Base-by-base conservation (phyloP, 352 stramenopile genomes). In the Aphanomyces stellatus region DNA sequence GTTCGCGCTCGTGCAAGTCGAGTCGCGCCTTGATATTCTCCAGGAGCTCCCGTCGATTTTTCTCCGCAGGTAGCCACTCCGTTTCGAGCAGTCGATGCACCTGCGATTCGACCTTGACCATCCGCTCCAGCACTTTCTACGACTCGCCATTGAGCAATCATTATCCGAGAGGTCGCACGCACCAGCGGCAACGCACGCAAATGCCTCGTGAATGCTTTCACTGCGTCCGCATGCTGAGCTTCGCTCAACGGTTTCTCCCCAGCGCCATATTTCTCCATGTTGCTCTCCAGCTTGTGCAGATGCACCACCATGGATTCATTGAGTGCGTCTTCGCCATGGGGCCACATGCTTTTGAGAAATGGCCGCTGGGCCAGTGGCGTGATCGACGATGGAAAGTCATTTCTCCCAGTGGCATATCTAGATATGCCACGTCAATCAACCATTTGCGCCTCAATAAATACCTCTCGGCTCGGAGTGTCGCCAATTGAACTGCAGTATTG, bases 21-120 rank as follows among this genome's bases (percentile, higher is more conserved):
- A 67, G 35, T 17, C 43, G 40, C 17, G 60, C 30, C 28, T 56
- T 55, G 33, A 67, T 40, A 19, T 19, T 24, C 8, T n/a, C 17
- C 6, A 67, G 25, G 5, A 37, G 2, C 7, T 30, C 24, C 4
- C 37, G n/a, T 24, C 60, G 60, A 1, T 48, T 19, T 31, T 57
- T 11, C 37, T 67, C 60, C 8, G 37, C 24, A 5, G 60, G 60
- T 3, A 67, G 8, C 60, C 60, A 67, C 49, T 67, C 27, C 15
- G 40, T 19, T 17, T 35, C 41, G 0, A 67, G 5, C 13, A 57
- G n/a, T 19, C 24, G 8, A 13, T 59, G 27, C 11, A 48, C 49
- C 31, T 35, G n/a, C 40, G 2, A 5, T 10, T 67, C 60, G 22
- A 67, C 42, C 6, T 8, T 40, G 2, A 67, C 60, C 41, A 67